Base-by-base conservation (phyloP, 1,284 basidiomycete genomes). In the Cryptococcus wingfieldii region DNA sequence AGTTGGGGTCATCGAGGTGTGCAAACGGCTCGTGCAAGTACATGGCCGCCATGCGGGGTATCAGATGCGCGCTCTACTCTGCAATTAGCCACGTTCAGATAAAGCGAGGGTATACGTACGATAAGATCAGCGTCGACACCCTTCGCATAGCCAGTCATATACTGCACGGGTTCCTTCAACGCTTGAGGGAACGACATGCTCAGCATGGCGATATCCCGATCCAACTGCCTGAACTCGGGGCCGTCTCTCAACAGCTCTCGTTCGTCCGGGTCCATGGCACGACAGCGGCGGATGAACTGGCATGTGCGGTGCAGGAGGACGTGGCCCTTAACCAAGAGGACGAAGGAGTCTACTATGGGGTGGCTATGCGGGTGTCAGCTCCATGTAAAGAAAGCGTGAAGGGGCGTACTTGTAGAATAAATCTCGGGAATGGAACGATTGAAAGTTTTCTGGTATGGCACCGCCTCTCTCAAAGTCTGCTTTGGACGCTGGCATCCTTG, bases 11-110 rank as follows among this genome's bases (percentile, higher is more conserved):
- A 8, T 51, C 46, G 14, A 71, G 34, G 42, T 70, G 63, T 16
- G 71, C 71, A 54, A 69, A 70, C 0, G 64, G 64, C 53, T 73
- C 72, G 53, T 74, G 71, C 1, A 76, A 59, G 18, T 66, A 59
- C 51, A 74, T 74, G 14, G 64, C 56, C 1, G 65, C 62, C 16
- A 69, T 55, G 19, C 66, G 64, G 12, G 65, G 61, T 2, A 73
- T 38, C 5, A 71, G 50, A 37, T 70, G 67, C 0, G 69, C 66
- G 47, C 53, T 59, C 69, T 70, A 34, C 3, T n/a, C 38, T 18
- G 8, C 16, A 10, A n/a, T 37, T 18, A 18, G 23, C n/a, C 18
- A n/a, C 34, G 7, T 10, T 34, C 4, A 34, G 3, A 8, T 8
- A 3, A 34, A 34, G 6, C 5, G 10, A 34, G 31, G 31, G 31